Evolutionary conservation across 345 rosid genomes (phyloP).

Genomic region (Lepidium sativum): DNA sequence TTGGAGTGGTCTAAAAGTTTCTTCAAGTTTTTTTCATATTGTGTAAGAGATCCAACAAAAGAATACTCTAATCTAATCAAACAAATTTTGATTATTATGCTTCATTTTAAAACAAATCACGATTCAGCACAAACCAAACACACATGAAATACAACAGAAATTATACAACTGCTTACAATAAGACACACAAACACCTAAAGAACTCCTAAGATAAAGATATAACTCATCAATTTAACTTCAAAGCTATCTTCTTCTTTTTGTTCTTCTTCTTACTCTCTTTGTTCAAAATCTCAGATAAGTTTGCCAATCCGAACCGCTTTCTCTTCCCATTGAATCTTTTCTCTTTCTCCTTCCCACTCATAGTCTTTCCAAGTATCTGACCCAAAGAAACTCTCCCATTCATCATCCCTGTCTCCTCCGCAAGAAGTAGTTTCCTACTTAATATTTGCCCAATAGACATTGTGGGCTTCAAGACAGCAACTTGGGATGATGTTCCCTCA

Average conservation of each 20-base stretch:
- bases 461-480: constrained; percentile 53
- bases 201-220: neutral
- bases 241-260: constrained; percentile 55
- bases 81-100: neutral
- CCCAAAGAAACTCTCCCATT: constrained; percentile 63
- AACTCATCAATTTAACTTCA: constrained; percentile 34
- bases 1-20: too few relatives aligned
- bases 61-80: neutral
- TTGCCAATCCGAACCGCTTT: constrained; percentile 67
- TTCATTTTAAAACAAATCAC: neutral
- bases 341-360: constrained; percentile 6
- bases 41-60: neutral
- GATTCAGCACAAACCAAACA: neutral
- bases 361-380: constrained; percentile 64
- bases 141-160: neutral
- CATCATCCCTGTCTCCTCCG: constrained; percentile 47
- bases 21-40: neutral
- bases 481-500: constrained; percentile 19
- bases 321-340: constrained; percentile 46
- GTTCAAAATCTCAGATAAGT: constrained; percentile 53
- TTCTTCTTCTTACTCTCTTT: constrained; percentile 49
- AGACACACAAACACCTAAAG: neutral
- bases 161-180: neutral
- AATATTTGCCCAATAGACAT: constrained; percentile 86
- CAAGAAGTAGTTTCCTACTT: constrained; percentile 70